Evolutionary conservation across 2,329 filamentous ascomycete species (phyloP).

Genomic region (Fusarium verticillioides): DNA sequence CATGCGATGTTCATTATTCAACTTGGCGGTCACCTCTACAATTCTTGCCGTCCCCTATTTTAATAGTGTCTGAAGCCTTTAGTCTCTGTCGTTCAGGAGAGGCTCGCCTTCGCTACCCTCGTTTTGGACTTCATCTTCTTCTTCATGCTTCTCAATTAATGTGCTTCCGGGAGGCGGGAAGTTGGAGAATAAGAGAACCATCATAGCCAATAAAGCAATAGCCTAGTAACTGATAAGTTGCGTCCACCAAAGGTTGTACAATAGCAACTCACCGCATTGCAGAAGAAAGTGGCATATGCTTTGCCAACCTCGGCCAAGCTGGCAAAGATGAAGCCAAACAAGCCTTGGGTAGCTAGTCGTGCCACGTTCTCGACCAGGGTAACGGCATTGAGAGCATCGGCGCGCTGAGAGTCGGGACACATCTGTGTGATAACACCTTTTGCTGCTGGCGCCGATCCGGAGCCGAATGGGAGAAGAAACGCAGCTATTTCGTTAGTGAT

Average conservation of each 20-base stretch:
- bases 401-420: constrained; percentile 69
- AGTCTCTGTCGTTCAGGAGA: neutral
- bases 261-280: constrained; percentile 65
- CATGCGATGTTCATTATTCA: neutral
- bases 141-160: constrained; percentile 45
- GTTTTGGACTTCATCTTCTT: neutral
- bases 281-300: constrained; percentile 72
- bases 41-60: no score
- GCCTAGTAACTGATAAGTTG: constrained; percentile 51
- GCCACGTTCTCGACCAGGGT: constrained; percentile 78
- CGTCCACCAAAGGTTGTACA: no score
- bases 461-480: constrained; percentile 73
- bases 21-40: rapidly evolving
- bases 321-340: constrained; percentile 76
- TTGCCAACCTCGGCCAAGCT: constrained; percentile 69
- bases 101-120: neutral
- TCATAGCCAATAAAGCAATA: constrained; percentile 60
- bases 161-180: constrained; percentile 55
- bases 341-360: constrained; percentile 68
- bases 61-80: no score
- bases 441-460: constrained; percentile 74
- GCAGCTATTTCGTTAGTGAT: constrained; percentile 56
- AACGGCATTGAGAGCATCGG: constrained; percentile 75
- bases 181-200: constrained; percentile 54
- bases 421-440: constrained; percentile 81